These are phyloP conservation scores for Aureobasidium mangrovei DNA, from an alignment of 2,329 filamentous ascomycete genomes.

Conservation along the genomic window DNA sequence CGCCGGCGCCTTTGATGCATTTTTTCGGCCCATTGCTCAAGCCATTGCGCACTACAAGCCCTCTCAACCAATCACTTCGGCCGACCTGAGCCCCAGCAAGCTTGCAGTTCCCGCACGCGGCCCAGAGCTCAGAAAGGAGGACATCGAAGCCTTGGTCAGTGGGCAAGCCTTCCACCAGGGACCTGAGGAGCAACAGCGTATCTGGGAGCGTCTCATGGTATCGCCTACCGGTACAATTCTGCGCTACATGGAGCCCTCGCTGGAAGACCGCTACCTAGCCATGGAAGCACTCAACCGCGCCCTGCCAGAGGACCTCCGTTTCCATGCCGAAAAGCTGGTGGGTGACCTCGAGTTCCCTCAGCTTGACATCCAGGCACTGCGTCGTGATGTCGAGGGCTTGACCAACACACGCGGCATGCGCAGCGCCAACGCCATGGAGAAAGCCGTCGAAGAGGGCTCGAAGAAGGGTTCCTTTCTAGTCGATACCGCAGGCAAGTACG, in stretches of 20 bases:
- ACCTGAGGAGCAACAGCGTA: slow-evolving; percentile 32
- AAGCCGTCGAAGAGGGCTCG: slow-evolving; percentile 30
- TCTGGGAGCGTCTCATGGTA: slow-evolving; percentile 54
- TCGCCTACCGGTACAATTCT: slow-evolving; percentile 70
- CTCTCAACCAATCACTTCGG: slow-evolving; percentile 17
- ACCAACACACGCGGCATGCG: slow-evolving; percentile 21
- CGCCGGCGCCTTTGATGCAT: slow-evolving; percentile 25
- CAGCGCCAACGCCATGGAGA: slow-evolving; percentile 30
- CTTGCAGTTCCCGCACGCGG: slow-evolving; percentile 29
- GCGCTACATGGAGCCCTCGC: slow-evolving; percentile 58
- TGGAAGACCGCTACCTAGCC: slow-evolving; percentile 61
- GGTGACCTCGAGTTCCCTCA: slow-evolving; percentile 23
- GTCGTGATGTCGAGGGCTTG: slow-evolving; percentile 21
- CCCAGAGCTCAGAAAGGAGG: slow-evolving; percentile 41
- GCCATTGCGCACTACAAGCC: slow-evolving; percentile 24
- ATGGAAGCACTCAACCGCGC: slow-evolving; percentile 53
- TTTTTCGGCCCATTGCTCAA: slow-evolving; percentile 24
- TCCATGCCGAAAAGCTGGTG: slow-evolving; percentile 4
- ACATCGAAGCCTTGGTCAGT: slow-evolving; percentile 44
- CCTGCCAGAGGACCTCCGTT: slow-evolving; percentile 22
- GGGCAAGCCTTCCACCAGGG: slow-evolving; percentile 15
- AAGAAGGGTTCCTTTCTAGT: slow-evolving; percentile 31
- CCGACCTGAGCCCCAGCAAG: slow-evolving; percentile 20
- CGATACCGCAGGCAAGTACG: slow-evolving; percentile 29
- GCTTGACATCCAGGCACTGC: slow-evolving; percentile 26